Evolutionary conservation across 257 asterid species (phyloP), one percentile per base, ranked within the genome.

Genomic region (Nyctanthes arbortristis): DNA sequence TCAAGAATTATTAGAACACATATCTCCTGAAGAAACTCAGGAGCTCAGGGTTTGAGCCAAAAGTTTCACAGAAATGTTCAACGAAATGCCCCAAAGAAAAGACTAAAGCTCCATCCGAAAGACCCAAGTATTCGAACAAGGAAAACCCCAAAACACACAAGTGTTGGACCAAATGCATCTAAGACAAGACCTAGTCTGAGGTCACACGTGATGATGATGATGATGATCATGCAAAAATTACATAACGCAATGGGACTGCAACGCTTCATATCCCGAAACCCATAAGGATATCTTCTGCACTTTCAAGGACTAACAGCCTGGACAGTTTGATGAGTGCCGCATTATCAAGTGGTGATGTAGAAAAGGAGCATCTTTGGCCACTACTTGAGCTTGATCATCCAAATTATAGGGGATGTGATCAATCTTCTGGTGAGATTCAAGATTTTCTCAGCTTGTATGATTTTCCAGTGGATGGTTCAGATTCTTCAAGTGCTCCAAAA

Each of bases 1-100:
- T 88, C 25, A 88, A 88, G 33, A 88, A 85, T 70, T 72, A 88
- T 73, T 88, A 92, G 96, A 89, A 89, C 76, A 85, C 90, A 0
- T 82, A 83, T 54, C 80, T 89, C 56, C 76, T 78, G 74, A 87
- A 81, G 73, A 82, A 82, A 60, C 81, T 87, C 37, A 64, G 69
- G 32, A 39, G 20, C 3, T 39, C 49, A 0, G 79, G 76, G 14
- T n/a, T n/a, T n/a, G n/a, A n/a, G n/a, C n/a, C n/a, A n/a, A n/a
- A n/a, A n/a, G n/a, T n/a, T n/a, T n/a, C n/a, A n/a, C n/a, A n/a
- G n/a, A n/a, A n/a, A n/a, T n/a, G n/a, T n/a, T n/a, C n/a, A n/a
- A n/a, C n/a, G n/a, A n/a, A n/a, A n/a, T n/a, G n/a, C n/a, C n/a
- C n/a, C n/a, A n/a, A n/a, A n/a, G n/a, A n/a, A n/a, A n/a, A n/a